These are phyloP conservation scores for Hordeum vulgare DNA, from an alignment of 176 grass and related monocot genomes.

Conservation along the genomic window DNA sequence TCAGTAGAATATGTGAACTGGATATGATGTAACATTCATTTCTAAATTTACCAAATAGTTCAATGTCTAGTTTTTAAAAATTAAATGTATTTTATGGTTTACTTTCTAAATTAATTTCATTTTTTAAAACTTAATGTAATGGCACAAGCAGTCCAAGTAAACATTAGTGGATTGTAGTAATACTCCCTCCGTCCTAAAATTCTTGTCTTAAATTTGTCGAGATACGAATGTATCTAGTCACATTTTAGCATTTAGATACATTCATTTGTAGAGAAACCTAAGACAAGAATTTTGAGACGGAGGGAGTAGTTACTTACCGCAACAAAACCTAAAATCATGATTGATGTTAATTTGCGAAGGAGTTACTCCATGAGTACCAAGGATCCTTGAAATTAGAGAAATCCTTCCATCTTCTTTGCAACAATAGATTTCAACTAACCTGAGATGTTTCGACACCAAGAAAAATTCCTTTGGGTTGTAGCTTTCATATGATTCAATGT, in stretches of 20 bases:
- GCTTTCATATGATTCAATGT: neutral
- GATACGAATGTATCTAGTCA: no score
- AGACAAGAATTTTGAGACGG: no score
- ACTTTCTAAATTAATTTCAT: neutral
- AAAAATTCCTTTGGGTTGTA: neutral
- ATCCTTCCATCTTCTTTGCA: neutral
- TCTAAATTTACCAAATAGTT: no score
- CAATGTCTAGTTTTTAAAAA: no score
- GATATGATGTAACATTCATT: no score
- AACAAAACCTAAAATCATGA: neutral
- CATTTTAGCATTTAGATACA: no score
- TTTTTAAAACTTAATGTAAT: neutral
- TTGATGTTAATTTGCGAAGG: neutral
- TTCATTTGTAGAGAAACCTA: no score
- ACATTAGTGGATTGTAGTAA: neutral
- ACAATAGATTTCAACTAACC: neutral
- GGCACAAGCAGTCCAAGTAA: neutral
- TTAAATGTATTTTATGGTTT: neutral
- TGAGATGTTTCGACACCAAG: neutral
- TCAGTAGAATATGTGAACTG: no score
- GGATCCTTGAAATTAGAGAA: neutral
- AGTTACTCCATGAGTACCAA: neutral
- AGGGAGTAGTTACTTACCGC: neutral
- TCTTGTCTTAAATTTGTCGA: no score
- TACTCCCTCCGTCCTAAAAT: no score